A percentile compares a stretch with the other conserved stretches of the same genome.
These are phyloP conservation scores for Paulownia fortunei DNA, from an alignment of 257 asterid species.

Conservation along the genomic window DNA sequence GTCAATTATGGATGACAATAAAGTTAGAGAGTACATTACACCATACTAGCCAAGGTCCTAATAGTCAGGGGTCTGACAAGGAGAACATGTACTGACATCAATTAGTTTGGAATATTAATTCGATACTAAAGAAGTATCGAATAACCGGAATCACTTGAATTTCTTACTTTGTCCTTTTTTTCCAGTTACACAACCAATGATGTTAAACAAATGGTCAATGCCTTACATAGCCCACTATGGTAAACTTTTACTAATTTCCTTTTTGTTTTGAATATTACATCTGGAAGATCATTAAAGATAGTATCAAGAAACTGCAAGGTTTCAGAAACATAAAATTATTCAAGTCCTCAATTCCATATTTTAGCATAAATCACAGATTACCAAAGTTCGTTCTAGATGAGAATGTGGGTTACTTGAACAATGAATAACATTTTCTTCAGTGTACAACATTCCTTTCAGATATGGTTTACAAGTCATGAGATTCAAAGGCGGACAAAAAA, in stretches of 20 bases:
- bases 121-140: neutral
- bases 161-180: neutral
- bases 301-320: constrained; percentile 1
- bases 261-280: neutral
- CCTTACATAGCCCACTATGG: neutral
- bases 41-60: neutral
- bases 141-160: neutral
- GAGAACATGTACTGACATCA: neutral
- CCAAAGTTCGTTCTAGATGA: neutral
- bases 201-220: neutral
- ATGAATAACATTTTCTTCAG: neutral
- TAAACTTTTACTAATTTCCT: neutral
- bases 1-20: neutral
- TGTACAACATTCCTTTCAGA: neutral
- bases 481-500: neutral
- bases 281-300: neutral
- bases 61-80: neutral
- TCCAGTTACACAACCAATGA: neutral
- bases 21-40: neutral
- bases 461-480: neutral
- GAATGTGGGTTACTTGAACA: neutral
- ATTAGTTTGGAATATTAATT: neutral
- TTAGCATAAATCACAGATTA: neutral
- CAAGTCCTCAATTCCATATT: neutral
- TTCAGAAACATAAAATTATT: neutral